phyloP scores from a whole-genome alignment of 495 filamentous ascomycete genomes.

The Aspergillus diversus region DNA sequence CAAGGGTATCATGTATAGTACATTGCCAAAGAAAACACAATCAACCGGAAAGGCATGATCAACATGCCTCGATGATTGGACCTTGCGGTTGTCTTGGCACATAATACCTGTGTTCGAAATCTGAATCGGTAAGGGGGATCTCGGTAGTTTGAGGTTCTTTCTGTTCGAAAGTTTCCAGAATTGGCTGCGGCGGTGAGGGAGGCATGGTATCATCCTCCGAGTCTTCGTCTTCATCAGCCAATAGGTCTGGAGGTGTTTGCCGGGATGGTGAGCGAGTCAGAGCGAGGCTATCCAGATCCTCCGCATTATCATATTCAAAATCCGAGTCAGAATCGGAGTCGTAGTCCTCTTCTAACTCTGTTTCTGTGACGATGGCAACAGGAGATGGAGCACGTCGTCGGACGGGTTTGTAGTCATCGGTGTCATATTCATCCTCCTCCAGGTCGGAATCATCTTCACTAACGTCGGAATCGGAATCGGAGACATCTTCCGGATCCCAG shows the following conservation, averaged over 20 bases:
- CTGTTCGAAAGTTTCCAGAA: slow-evolving; percentile 70
- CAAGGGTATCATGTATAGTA: slow-evolving; percentile 19
- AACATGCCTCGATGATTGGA: slow-evolving; percentile 50
- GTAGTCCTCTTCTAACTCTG: slow-evolving; percentile 51
- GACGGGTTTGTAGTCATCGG: slow-evolving; percentile 40
- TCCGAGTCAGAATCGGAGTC: slow-evolving; percentile 57
- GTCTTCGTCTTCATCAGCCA: slow-evolving; percentile 67
- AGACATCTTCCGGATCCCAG: slow-evolving; percentile 65
- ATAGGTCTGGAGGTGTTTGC: slow-evolving; percentile 77
- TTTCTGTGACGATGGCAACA: slow-evolving; percentile 39
- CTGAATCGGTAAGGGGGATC: slow-evolving; percentile 45
- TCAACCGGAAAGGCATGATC: slow-evolving; percentile 25
- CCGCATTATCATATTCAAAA: slow-evolving; percentile 66
- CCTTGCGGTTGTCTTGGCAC: slow-evolving; percentile 52
- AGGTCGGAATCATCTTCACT: slow-evolving; percentile 57
- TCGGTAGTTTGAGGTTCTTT: slow-evolving; percentile 62
- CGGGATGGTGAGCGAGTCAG: slow-evolving; percentile 75
- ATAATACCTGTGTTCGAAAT: slow-evolving; percentile 65
- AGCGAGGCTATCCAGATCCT: slow-evolving; percentile 67
- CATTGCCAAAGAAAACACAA: neutral
- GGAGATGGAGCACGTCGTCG: slow-evolving; percentile 47
- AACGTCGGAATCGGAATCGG: slow-evolving; percentile 54
- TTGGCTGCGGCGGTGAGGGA: slow-evolving; percentile 73
- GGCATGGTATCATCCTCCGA: slow-evolving; percentile 80
- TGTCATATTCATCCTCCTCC: slow-evolving; percentile 60